A percentile compares a stretch with the other conserved stretches of the same genome.
Conservation (phyloP, 2,329 filamentous ascomycete species). For the Tolypocladium tundrense region DNA sequence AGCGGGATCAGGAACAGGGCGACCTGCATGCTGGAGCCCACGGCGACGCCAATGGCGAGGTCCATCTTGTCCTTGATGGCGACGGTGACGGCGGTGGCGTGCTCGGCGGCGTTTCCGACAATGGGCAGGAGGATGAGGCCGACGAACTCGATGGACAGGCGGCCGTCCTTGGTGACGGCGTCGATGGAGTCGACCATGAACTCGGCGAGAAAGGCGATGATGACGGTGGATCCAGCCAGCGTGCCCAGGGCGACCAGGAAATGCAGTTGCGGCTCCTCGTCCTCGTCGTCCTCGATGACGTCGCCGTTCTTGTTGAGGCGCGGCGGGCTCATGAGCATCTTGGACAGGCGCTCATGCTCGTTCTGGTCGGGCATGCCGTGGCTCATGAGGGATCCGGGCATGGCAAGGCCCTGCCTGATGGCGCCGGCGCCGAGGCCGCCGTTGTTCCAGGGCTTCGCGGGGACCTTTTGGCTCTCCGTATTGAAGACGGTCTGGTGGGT, state of each 20-base stretch:
- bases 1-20: constrained; percentile 69
- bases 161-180: constrained; percentile 48
- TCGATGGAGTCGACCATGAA: constrained; percentile 69
- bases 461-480: constrained; percentile 66
- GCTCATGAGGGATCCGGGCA: constrained; percentile 27
- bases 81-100: constrained; percentile 71
- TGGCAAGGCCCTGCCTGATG: constrained; percentile 28
- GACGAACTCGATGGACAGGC: constrained; percentile 63
- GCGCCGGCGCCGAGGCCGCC: constrained; percentile 19
- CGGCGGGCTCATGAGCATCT: constrained; percentile 30
- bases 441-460: constrained; percentile 39
- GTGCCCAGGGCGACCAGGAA: constrained; percentile 62
- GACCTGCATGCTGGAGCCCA: constrained; percentile 74
- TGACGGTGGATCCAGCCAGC: constrained; percentile 60
- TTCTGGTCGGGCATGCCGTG: constrained; percentile 20
- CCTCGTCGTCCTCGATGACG: constrained; percentile 54
- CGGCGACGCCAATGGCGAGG: constrained; percentile 68
- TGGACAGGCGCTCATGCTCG: constrained; percentile 34
- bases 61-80: constrained; percentile 82
- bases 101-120: constrained; percentile 75
- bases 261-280: constrained; percentile 64
- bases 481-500: constrained; percentile 76
- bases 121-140: constrained; percentile 73
- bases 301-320: constrained; percentile 20
- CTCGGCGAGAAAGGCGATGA: constrained; percentile 75